phyloP scores from a whole-genome alignment of 495 filamentous ascomycete species.

The Tuber aestivum region DNA sequence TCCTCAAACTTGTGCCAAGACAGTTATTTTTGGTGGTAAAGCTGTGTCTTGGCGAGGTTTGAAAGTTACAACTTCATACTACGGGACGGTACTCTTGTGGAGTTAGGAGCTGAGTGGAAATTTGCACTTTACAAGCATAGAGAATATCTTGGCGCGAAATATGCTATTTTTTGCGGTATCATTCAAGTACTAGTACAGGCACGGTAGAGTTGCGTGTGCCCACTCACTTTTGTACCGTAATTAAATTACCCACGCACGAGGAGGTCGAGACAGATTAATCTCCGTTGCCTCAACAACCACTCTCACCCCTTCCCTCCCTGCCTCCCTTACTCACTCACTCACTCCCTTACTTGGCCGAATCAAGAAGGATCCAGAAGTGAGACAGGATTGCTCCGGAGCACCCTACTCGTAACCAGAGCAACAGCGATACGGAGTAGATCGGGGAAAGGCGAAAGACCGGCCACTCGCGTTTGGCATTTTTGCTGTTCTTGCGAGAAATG shows the following conservation, averaged over 20 bases:
- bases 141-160: too few species aligned
- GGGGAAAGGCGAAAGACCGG: neutral
- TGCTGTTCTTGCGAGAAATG: neutral
- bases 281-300: neutral
- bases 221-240: too few species aligned
- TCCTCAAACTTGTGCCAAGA: too few species aligned
- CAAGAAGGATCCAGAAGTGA: neutral
- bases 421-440: neutral
- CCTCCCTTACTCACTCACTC: neutral
- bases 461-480: neutral
- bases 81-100: too few species aligned
- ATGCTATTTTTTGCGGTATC: too few species aligned
- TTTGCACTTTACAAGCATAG: too few species aligned
- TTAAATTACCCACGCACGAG: neutral
- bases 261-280: neutral
- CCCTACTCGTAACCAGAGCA: neutral
- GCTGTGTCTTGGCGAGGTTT: too few species aligned
- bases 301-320: neutral
- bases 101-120: too few species aligned
- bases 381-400: neutral
- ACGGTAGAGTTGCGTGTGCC: too few species aligned
- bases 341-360: neutral
- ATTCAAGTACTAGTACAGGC: too few species aligned
- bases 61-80: too few species aligned
- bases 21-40: too few species aligned